Conservation (phyloP, 2,329 filamentous ascomycete genomes). For the Diaporthe sp. region DNA sequence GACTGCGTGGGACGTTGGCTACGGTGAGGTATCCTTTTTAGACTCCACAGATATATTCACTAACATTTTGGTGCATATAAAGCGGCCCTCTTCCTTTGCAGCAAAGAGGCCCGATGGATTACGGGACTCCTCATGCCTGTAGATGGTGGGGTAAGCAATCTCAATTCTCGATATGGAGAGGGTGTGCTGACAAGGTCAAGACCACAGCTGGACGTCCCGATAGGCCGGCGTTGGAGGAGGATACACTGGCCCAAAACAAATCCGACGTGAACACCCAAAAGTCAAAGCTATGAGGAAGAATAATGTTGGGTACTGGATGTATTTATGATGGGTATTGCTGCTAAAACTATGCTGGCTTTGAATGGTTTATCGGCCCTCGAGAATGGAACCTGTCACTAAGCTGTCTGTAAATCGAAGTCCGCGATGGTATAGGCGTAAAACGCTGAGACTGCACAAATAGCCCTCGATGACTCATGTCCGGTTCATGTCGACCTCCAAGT, state of each 20-base stretch:
- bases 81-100: slow-evolving; percentile 48
- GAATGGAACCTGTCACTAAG: not conserved
- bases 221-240: slow-evolving; percentile 35
- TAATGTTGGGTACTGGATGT: accelerated
- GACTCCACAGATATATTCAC: not conserved
- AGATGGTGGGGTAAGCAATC: slow-evolving; percentile 47
- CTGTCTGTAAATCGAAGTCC: not conserved
- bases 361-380: not conserved
- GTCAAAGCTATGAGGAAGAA: not conserved
- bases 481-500: not conserved
- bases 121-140: slow-evolving; percentile 49
- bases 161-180: accelerated
- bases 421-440: not conserved
- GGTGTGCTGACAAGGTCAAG: not conserved
- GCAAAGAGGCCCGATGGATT: slow-evolving; percentile 49
- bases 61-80: not conserved
- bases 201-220: slow-evolving; percentile 33
- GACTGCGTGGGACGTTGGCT: slow-evolving; percentile 48
- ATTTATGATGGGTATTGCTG: not conserved
- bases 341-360: not conserved
- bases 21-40: slow-evolving; percentile 41
- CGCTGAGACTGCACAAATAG: not conserved
- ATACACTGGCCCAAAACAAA: not conserved
- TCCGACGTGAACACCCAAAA: not conserved
- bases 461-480: not conserved